phyloP scores from a whole-genome alignment of 768 basidiomycete species.

The Tylopilus cervinicoccineus region DNA sequence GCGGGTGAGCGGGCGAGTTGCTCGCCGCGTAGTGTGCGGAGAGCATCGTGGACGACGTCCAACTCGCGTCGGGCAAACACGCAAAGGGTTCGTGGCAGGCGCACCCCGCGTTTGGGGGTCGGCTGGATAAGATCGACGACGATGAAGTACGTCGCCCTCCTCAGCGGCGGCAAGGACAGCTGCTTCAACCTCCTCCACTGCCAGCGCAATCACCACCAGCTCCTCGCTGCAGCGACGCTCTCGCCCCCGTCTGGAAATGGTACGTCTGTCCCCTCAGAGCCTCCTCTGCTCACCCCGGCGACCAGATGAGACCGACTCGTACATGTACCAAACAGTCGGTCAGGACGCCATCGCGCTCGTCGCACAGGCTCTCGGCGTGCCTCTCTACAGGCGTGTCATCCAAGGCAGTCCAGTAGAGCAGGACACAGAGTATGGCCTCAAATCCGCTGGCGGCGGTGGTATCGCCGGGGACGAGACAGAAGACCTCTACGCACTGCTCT shows the following conservation, averaged over 20 bases:
- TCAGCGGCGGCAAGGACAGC: slow-evolving; percentile 98
- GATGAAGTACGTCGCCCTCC: slow-evolving; percentile 92
- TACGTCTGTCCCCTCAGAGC: slow-evolving; percentile 26
- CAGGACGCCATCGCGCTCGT: slow-evolving; percentile 89
- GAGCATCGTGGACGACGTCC: slow-evolving; percentile 56
- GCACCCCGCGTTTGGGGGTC: slow-evolving; percentile 19
- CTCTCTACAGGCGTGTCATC: slow-evolving; percentile 81
- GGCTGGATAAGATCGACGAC: slow-evolving; percentile 17
- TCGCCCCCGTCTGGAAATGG: slow-evolving; percentile 85
- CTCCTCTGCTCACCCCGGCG: slow-evolving; percentile 2
- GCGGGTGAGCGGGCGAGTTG: slow-evolving; percentile 18
- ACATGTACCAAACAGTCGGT: slow-evolving; percentile 98
- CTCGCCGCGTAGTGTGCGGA: slow-evolving; percentile 39
- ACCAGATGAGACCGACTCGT: slow-evolving; percentile 96
- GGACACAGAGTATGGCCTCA: slow-evolving; percentile 80
- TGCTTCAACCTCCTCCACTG: slow-evolving; percentile 95
- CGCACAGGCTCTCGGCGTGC: slow-evolving; percentile 80
- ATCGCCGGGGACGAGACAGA: slow-evolving; percentile 91
- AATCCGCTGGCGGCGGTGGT: slow-evolving; percentile 46
- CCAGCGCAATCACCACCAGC: slow-evolving; percentile 76
- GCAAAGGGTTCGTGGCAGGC: background rate
- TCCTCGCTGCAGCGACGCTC: slow-evolving; percentile 86
- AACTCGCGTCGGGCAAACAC: background rate
- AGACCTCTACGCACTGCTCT: slow-evolving; percentile 75
- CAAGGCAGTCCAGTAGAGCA: slow-evolving; percentile 76